A percentile compares a stretch with the other conserved stretches of the same genome.
Evolutionary conservation across 169 alveolate genomes (phyloP).

Genomic region (Eimeria necatrix): DNA sequence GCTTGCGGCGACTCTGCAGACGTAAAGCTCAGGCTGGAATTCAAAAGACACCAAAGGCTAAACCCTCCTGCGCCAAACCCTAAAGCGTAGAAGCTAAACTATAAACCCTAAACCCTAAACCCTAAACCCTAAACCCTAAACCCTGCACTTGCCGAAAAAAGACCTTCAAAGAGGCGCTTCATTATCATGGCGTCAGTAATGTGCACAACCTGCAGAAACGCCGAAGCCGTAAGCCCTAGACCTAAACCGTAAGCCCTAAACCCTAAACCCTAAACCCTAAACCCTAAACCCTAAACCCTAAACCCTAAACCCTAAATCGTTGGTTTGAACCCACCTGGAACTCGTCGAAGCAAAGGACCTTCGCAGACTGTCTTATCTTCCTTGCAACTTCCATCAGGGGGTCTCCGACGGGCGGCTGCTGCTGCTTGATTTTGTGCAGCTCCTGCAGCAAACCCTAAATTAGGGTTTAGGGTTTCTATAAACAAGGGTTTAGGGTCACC

Average conservation of each 20-base stretch:
- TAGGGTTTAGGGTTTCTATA: neutral
- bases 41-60: too few relatives aligned
- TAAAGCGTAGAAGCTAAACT: neutral
- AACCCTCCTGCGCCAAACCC: slow-evolving; percentile 17
- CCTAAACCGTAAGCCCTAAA: neutral
- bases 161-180: slow-evolving; percentile 90
- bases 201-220: slow-evolving; percentile 84
- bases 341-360: slow-evolving; percentile 92
- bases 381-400: slow-evolving; percentile 89
- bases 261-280: slow-evolving; percentile 46
- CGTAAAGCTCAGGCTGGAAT: neutral
- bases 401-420: slow-evolving; percentile 83
- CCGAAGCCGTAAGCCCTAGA: neutral
- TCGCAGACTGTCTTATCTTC: slow-evolving; percentile 84
- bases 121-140: slow-evolving; percentile 39
- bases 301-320: neutral
- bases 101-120: neutral
- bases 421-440: slow-evolving; percentile 66
- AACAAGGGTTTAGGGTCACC: neutral
- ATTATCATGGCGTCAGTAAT: slow-evolving; percentile 94
- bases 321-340: slow-evolving; percentile 85
- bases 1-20: neutral
- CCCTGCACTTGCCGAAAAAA: slow-evolving; percentile 79
- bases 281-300: slow-evolving; percentile 4
- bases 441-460: slow-evolving; percentile 59